Evolutionary conservation across 495 filamentous ascomycete species (phyloP).

Genomic region (Daldinia concentrica): DNA sequence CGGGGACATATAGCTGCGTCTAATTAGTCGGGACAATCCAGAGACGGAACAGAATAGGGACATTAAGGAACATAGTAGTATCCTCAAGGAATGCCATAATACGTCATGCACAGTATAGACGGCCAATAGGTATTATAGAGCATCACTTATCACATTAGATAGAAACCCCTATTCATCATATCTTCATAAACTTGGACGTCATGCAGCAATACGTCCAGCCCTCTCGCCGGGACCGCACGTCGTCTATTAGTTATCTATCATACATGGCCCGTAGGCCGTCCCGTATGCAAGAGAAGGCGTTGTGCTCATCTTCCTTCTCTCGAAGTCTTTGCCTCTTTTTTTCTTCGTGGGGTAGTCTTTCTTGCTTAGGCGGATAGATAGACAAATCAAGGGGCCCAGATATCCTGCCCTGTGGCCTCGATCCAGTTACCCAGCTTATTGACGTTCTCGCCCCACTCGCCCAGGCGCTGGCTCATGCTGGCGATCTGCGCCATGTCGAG

Average conservation of each 20-base stretch:
- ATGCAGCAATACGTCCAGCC: conserved; percentile 16
- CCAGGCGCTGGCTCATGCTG: conserved; percentile 85
- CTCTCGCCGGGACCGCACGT: conserved; percentile 16
- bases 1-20: background rate
- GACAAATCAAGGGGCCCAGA: conserved; percentile 77
- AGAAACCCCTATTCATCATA: background rate
- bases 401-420: conserved; percentile 85
- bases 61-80: background rate
- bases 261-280: conserved; percentile 23
- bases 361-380: background rate
- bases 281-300: conserved; percentile 8
- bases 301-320: background rate
- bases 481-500: conserved; percentile 96
- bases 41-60: background rate
- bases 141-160: background rate
- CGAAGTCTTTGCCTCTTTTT: background rate
- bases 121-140: background rate
- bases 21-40: background rate
- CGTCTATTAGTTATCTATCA: conserved; percentile 39
- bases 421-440: conserved; percentile 96
- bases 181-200: background rate
- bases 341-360: background rate
- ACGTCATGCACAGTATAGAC: background rate
- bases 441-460: conserved; percentile 95
- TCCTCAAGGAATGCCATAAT: background rate